These are phyloP conservation scores for Mycena pura DNA, from an alignment of 768 basidiomycete genomes.

Conservation along the genomic window DNA sequence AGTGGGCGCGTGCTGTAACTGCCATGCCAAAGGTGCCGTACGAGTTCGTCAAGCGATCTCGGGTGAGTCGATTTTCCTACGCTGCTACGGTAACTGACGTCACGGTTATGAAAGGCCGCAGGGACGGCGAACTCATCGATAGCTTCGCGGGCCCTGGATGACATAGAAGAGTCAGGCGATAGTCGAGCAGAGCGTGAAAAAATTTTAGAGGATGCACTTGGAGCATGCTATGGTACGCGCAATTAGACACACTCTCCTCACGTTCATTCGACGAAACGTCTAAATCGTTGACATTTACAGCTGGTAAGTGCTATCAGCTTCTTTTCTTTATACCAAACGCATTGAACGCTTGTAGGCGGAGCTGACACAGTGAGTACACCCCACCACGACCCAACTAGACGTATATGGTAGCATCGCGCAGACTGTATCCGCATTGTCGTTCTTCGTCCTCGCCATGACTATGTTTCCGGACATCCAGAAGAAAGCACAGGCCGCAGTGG, in stretches of 20 bases:
- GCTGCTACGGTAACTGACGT: background rate
- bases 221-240: conserved; percentile 2
- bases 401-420: too few species aligned
- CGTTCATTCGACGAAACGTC: background rate
- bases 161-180: conserved; percentile 13
- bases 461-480: conserved; percentile 20
- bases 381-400: too few species aligned
- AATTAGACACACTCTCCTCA: background rate
- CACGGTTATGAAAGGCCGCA: background rate
- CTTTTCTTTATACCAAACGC: background rate
- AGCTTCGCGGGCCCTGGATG: conserved; percentile 19
- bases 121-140: conserved; percentile 27
- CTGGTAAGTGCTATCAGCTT: background rate
- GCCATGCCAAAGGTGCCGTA: conserved; percentile 35
- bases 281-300: background rate
- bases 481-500: conserved; percentile 33
- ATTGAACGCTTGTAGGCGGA: background rate
- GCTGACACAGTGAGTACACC: conserved; percentile 15
- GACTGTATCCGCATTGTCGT: conserved; percentile 20
- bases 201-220: background rate
- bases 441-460: conserved; percentile 28
- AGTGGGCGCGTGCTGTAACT: conserved; percentile 28
- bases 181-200: background rate
- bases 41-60: conserved; percentile 9
- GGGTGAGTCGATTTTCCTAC: background rate